phyloP scores from a whole-genome alignment of 495 filamentous ascomycete genomes.

The Bathelium albidoporum region DNA sequence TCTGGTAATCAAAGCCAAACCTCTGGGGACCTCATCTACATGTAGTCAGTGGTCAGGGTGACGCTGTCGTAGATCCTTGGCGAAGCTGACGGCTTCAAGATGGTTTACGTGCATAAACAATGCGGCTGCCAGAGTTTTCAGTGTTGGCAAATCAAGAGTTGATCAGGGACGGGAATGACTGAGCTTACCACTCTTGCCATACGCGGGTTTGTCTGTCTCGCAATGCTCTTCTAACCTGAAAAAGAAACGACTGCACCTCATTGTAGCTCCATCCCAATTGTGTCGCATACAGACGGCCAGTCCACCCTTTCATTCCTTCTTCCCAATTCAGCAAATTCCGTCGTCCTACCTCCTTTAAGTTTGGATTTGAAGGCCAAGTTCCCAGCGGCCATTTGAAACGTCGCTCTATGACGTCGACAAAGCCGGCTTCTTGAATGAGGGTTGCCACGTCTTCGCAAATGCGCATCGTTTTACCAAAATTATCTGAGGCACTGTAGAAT shows the following conservation, averaged over 20 bases:
- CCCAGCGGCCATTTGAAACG: conserved; percentile 24
- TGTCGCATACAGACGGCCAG: conserved; percentile 10
- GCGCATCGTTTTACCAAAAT: conserved; percentile 22
- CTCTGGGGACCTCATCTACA: too few species aligned
- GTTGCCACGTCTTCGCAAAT: conserved; percentile 15
- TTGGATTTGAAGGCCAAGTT: conserved; percentile 14
- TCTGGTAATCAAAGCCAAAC: too few species aligned
- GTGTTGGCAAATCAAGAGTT: too few species aligned
- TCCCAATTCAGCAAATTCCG: conserved; percentile 22
- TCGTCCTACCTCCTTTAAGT: conserved; percentile 17
- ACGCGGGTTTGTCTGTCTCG: conserved; percentile 4
- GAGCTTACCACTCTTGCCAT: conserved; percentile 5
- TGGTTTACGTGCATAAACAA: conserved; percentile 6
- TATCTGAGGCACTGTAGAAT: conserved; percentile 18
- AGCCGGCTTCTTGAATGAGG: conserved; percentile 24
- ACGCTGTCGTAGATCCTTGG: neutral
- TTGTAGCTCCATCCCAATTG: conserved; percentile 16
- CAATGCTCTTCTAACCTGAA: conserved; percentile 1
- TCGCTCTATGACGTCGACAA: conserved; percentile 32
- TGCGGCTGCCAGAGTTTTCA: neutral
- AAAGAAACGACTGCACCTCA: conserved; percentile 14
- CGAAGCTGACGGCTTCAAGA: neutral
- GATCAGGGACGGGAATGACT: neutral
- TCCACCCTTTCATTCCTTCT: conserved; percentile 15
- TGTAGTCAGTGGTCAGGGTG: too few species aligned